Base-by-base conservation (phyloP, 2,329 filamentous ascomycete species). In the Peltaster fructicola region DNA sequence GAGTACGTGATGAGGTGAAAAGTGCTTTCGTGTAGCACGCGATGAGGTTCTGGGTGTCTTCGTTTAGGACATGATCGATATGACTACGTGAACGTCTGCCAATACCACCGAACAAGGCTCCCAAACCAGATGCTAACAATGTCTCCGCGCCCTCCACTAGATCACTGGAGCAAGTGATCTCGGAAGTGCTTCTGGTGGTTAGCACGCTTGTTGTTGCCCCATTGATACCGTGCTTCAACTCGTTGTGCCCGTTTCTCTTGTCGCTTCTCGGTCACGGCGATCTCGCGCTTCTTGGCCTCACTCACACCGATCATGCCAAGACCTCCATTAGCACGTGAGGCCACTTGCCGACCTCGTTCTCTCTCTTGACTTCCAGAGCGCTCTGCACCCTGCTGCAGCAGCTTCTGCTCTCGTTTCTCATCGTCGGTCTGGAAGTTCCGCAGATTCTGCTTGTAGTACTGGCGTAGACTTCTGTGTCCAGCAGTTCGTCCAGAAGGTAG, bases 401-500 rank as follows among this genome's bases (percentile, higher is more conserved):
- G 63, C 30, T 73, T 59, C 39, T 69, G 71, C 38, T 73, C 65
- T 29, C 68, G 62, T 26, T 78, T 73, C 53, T 92, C 82, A 30
- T 77, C 75, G 1, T 72, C 57, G 3, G 77, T 73, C 2, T 82
- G 82, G 48, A 92, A 75, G 50, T 70, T 78, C 51, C 76, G 72
- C 20, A 98, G 61, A 53, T 95, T 95, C 56, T 98, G 88, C 31
- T 80, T 73, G 57, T 73, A 98, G 55, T 95, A 95, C 38, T 68
- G 73, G 45, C 78, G 75, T 26, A 92, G 56, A 6, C 80, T 88
- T 23, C 88, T 71, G 50, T 98, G 88, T 18, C 88, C 88, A 17
- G 90, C 82, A 6, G 78, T 77, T 32, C 78, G 75, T 26, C 88
- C 88, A 4, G 77, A 81, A 2, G 88, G 88, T 8, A 98, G 68